These are phyloP conservation scores for Populus ilicifolia DNA, from an alignment of 345 rosid species.

Conservation along the genomic window DNA sequence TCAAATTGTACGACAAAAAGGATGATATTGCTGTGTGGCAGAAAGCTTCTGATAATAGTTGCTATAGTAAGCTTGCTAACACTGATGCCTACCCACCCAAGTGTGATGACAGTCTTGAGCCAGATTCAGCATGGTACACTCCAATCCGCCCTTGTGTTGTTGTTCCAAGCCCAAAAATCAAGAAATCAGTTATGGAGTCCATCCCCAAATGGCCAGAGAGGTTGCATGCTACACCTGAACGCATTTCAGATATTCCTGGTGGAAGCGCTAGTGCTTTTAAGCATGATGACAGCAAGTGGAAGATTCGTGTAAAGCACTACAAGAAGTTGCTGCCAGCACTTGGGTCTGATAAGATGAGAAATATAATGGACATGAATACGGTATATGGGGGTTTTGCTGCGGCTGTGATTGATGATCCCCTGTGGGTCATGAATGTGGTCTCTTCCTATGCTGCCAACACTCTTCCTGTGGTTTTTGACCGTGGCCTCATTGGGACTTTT, in stretches of 20 bases:
- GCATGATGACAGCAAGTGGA: constrained; percentile 85
- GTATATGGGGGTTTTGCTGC: constrained; percentile 91
- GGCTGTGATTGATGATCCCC: constrained; percentile 62
- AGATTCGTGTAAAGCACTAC: constrained; percentile 74
- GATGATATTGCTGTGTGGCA: constrained; percentile 97
- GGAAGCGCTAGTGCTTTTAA: constrained; percentile 61
- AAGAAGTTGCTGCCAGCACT: constrained; percentile 74
- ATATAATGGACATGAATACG: constrained; percentile 99
- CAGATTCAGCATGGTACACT: constrained; percentile 97
- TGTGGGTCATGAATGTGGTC: constrained; percentile 95
- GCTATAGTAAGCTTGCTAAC: constrained; percentile 62
- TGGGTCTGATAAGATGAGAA: constrained; percentile 79
- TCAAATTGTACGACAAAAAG: constrained; percentile 76
- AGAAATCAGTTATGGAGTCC: constrained; percentile 55
- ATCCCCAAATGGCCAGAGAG: constrained; percentile 87
- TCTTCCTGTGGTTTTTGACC: constrained; percentile 77
- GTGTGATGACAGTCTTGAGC: constrained; percentile 96
- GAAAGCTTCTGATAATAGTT: constrained; percentile 60
- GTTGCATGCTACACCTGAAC: constrained; percentile 65
- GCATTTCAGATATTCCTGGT: constrained; percentile 62
- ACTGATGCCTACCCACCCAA: constrained; percentile 81
- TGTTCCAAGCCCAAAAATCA: constrained; percentile 63
- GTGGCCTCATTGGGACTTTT: constrained; percentile 92
- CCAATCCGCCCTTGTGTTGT: constrained; percentile 88
- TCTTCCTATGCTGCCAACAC: constrained; percentile 81